Evolutionary conservation across 139 green algal genomes (phyloP).

Genomic region (Coelastrella sp.): DNA sequence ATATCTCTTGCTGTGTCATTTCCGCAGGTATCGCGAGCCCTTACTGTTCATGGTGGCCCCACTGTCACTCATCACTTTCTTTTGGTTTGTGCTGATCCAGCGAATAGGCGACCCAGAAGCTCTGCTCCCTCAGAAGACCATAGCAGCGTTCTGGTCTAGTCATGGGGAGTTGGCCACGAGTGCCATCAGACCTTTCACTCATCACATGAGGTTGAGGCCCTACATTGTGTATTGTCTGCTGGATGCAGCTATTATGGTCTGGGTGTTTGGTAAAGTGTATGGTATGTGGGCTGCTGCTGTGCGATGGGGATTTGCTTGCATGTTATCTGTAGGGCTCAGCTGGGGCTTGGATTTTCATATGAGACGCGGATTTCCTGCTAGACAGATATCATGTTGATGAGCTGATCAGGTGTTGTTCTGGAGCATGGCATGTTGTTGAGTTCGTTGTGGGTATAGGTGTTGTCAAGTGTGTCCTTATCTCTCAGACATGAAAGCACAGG

Average conservation of each 20-base stretch:
- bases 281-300: constrained; percentile 2
- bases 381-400: neutral
- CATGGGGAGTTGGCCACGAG: constrained; percentile 1
- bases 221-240: constrained; percentile 5
- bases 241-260: constrained; percentile 1
- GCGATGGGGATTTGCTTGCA: constrained; percentile 10
- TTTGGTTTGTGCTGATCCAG: neutral
- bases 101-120: neutral
- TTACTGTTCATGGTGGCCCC: constrained; percentile 31
- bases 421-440: too few species aligned
- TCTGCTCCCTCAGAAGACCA: neutral
- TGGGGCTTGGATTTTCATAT: constrained; percentile 28
- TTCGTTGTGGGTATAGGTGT: too few species aligned
- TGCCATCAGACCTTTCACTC: constrained; percentile 14
- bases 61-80: neutral
- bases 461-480: too few species aligned
- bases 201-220: constrained; percentile 25
- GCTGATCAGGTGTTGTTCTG: too few species aligned
- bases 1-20: neutral
- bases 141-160: constrained; percentile 2
- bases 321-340: neutral
- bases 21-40: constrained; percentile 25
- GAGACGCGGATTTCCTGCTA: neutral
- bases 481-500: too few species aligned
- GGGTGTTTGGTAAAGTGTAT: constrained; percentile 26